A percentile compares a stretch with the other conserved stretches of the same genome.
Evolutionary conservation across 371 early-diverging fungal genomes (phyloP).

Genomic region (Thermomucor indicae-seudaticae): DNA sequence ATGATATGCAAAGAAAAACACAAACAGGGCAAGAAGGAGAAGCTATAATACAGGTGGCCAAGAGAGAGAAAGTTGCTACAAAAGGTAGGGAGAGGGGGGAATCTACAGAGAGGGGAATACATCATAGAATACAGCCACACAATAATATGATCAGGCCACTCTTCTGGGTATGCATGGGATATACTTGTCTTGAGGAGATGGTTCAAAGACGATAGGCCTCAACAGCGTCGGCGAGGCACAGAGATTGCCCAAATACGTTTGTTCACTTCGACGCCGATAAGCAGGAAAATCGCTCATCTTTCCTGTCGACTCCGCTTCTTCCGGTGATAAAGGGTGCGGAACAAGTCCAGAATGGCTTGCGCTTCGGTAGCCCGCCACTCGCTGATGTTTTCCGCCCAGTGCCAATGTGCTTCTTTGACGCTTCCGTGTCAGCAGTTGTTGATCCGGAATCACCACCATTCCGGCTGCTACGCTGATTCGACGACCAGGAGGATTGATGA

Average conservation of each 20-base stretch:
- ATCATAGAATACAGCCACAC: too few relatives aligned
- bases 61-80: too few relatives aligned
- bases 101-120: too few relatives aligned
- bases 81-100: too few relatives aligned
- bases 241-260: background rate
- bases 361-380: background rate
- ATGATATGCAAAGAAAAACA: too few relatives aligned
- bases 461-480: conserved; percentile 48
- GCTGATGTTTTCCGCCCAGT: background rate
- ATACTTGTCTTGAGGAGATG: background rate
- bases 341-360: conserved; percentile 4
- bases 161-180: background rate
- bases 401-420: conserved; percentile 5
- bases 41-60: too few relatives aligned
- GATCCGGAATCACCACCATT: conserved; percentile 33
- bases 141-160: conserved; percentile 1
- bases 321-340: background rate
- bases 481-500: conserved; percentile 16
- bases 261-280: conserved; percentile 3
- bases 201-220: background rate
- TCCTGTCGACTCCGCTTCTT: background rate
- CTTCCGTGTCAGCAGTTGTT: background rate
- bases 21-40: too few relatives aligned
- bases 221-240: conserved; percentile 1
- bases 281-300: background rate